phyloP scores from a whole-genome alignment of 192 early-diverging fungal genomes.

The Coemansia sp. region DNA sequence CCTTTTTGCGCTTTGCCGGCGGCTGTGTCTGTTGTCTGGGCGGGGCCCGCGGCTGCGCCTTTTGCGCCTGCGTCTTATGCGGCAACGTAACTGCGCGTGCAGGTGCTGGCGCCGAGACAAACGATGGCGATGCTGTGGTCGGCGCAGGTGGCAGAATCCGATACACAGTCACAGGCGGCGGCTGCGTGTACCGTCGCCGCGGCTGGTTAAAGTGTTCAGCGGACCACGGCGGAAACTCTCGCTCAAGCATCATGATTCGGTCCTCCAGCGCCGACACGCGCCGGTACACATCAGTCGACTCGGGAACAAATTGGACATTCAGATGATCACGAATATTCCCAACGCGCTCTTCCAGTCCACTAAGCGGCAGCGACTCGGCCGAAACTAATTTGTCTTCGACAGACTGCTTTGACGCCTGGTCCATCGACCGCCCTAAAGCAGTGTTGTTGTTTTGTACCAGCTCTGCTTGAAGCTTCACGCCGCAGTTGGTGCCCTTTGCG shows the following conservation, averaged over 20 bases:
- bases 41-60: background rate
- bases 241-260: constrained; percentile 70
- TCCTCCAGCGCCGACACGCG: constrained; percentile 74
- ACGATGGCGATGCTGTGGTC: background rate
- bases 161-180: constrained; percentile 35
- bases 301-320: constrained; percentile 61
- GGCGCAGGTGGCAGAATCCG: constrained; percentile 18
- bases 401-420: background rate
- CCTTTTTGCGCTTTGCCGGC: constrained; percentile 24
- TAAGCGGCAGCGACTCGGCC: constrained; percentile 18
- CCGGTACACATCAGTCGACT: constrained; percentile 25
- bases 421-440: constrained; percentile 60
- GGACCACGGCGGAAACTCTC: constrained; percentile 74
- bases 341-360: constrained; percentile 55
- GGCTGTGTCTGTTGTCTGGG: background rate
- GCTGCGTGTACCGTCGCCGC: constrained; percentile 28
- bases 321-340: constrained; percentile 72
- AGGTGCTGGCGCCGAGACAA: background rate
- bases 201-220: constrained; percentile 70
- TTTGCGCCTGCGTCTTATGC: background rate
- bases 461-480: constrained; percentile 76
- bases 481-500: constrained; percentile 67
- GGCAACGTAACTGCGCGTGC: background rate
- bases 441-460: constrained; percentile 58
- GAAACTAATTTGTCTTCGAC: background rate